Evolutionary conservation across 257 asterid species (phyloP).

Genomic region (Coffea canephora): DNA sequence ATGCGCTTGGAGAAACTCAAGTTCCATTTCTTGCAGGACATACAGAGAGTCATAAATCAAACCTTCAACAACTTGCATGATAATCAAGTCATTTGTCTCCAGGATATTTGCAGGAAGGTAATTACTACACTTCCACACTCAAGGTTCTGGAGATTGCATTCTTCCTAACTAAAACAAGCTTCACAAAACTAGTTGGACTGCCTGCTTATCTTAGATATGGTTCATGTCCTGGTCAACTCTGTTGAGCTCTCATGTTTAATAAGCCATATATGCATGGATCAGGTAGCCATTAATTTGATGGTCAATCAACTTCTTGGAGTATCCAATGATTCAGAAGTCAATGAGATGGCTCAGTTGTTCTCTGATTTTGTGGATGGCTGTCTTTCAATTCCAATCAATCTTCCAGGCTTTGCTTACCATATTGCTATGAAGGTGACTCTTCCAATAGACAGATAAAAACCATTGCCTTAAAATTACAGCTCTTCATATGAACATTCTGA

Average conservation of each 20-base stretch:
- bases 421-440: conserved; percentile 83
- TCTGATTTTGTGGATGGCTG: conserved; percentile 92
- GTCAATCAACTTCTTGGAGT: conserved; percentile 87
- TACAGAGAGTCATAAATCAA: conserved; percentile 50
- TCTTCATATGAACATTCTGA: background rate
- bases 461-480: background rate
- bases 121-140: background rate
- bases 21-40: conserved; percentile 70
- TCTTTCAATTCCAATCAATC: conserved; percentile 74
- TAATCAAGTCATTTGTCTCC: conserved; percentile 62
- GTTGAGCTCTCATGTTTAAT: background rate
- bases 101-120: conserved; percentile 83
- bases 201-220: background rate
- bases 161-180: background rate
- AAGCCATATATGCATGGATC: background rate
- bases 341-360: conserved; percentile 69
- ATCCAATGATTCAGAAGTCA: conserved; percentile 75
- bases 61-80: conserved; percentile 38
- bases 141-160: background rate
- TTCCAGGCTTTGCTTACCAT: conserved; percentile 84
- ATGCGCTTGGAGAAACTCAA: conserved; percentile 77
- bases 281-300: conserved; percentile 90
- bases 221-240: background rate
- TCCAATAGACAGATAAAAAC: background rate
- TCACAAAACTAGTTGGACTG: background rate